Conservation (phyloP, 768 basidiomycete genomes). For the Rhodotorula sphaerocarpa region DNA sequence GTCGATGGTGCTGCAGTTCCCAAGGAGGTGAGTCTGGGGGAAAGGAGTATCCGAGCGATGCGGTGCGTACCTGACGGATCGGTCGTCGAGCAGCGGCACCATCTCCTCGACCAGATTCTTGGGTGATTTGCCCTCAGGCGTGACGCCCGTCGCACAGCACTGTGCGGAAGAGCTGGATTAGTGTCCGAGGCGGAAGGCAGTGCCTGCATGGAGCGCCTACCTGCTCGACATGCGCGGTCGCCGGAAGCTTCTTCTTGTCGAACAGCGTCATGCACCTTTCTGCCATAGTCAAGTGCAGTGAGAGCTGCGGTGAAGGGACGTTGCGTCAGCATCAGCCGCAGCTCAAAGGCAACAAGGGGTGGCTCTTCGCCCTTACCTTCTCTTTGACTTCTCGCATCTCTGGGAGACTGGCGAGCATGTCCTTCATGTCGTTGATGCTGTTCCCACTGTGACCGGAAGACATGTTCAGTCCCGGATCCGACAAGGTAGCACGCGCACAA, state of each 20-base stretch:
- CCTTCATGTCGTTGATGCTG: conserved; percentile 94
- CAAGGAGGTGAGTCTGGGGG: background rate
- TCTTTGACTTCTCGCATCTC: conserved; percentile 93
- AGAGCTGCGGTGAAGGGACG: conserved; percentile 56
- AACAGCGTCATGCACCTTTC: conserved; percentile 94
- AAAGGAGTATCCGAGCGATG: too few relatives aligned
- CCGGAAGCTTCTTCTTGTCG: conserved; percentile 72
- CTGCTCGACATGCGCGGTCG: conserved; percentile 85
- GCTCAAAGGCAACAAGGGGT: background rate
- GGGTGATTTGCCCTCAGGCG: conserved; percentile 85
- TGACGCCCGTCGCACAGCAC: conserved; percentile 89
- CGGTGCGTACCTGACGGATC: conserved; percentile 61
- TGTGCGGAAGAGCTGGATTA: conserved; percentile 40
- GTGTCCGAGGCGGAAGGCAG: background rate
- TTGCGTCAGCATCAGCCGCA: background rate
- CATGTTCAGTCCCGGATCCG: too few relatives aligned
- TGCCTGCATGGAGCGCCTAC: conserved; percentile 42
- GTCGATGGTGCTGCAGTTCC: conserved; percentile 59
- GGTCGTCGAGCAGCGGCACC: conserved; percentile 87
- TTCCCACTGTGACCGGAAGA: conserved; percentile 53
- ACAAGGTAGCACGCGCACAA: too few relatives aligned
- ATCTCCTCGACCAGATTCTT: conserved; percentile 94
- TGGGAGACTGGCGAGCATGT: conserved; percentile 90
- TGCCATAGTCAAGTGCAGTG: conserved; percentile 91
- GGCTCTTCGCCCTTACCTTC: conserved; percentile 52